Percentiles rank a stretch among this genome's conserved stretches.
Conservation (phyloP, 768 basidiomycete species). For the Pluteus cervinus region DNA sequence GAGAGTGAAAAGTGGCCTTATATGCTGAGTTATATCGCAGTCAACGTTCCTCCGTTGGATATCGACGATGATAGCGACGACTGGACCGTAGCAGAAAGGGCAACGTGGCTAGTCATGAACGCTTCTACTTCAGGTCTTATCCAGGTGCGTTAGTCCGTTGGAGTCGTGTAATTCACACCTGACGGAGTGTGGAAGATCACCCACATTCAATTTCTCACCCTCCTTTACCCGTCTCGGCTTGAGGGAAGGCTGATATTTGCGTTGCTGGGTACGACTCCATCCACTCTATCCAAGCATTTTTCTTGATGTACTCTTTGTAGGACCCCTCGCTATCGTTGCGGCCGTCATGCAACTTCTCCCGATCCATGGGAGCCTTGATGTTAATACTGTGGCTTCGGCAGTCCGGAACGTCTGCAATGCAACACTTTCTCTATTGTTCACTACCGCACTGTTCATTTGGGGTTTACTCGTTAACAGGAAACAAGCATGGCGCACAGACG, state of each 20-base stretch:
- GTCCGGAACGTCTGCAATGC: conserved; percentile 95
- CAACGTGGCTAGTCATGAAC: conserved; percentile 85
- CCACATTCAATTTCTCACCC: conserved; percentile 95
- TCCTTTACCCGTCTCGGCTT: conserved; percentile 86
- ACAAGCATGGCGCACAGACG: conserved; percentile 94
- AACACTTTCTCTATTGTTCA: conserved; percentile 92
- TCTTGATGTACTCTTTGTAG: conserved; percentile 22
- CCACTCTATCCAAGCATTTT: background rate
- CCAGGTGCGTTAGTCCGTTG: conserved; percentile 50
- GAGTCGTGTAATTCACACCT: background rate
- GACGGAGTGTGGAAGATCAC: conserved; percentile 56
- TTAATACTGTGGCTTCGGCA: conserved; percentile 57
- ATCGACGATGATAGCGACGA: conserved; percentile 18
- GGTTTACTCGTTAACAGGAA: conserved; percentile 84
- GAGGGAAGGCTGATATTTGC: conserved; percentile 84
- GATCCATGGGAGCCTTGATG: conserved; percentile 36
- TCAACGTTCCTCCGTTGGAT: conserved; percentile 62
- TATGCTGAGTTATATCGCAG: conserved; percentile 89
- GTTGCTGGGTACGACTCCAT: conserved; percentile 60
- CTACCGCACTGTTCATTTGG: conserved; percentile 86
- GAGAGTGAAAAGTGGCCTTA: conserved; percentile 86
- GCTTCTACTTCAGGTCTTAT: conserved; percentile 78
- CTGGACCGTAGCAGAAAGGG: conserved; percentile 64
- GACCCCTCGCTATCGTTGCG: conserved; percentile 80
- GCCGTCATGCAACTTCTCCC: conserved; percentile 82